phyloP scores from a whole-genome alignment of 2,329 filamentous ascomycete genomes.

The Colletotrichum sp. region DNA sequence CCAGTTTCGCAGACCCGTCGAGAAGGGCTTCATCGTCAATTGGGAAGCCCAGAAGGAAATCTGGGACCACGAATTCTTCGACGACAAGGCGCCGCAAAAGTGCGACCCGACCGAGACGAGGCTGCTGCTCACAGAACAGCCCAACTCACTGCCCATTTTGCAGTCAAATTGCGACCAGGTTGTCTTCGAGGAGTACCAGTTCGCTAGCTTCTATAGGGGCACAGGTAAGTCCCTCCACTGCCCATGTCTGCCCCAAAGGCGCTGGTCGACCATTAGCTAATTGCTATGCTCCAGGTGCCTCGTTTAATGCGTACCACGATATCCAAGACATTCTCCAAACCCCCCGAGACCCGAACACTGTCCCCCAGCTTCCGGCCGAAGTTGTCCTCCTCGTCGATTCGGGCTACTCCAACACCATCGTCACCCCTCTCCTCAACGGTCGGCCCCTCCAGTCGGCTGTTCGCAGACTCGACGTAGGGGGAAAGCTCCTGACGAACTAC shows the following conservation, averaged over 20 bases:
- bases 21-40: conserved; percentile 93
- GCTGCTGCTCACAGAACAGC: conserved; percentile 82
- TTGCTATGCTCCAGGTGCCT: conserved; percentile 56
- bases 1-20: conserved; percentile 84
- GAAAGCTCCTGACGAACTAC: conserved; percentile 92
- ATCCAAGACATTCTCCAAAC: conserved; percentile 72
- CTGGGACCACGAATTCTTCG: conserved; percentile 90
- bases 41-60: conserved; percentile 97
- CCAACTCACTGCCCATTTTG: conserved; percentile 79
- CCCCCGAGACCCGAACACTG: conserved; percentile 48
- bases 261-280: background rate
- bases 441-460: conserved; percentile 81
- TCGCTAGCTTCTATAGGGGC: conserved; percentile 81
- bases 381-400: conserved; percentile 88
- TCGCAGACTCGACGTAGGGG: conserved; percentile 86
- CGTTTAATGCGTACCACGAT: conserved; percentile 84
- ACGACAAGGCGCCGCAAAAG: conserved; percentile 66
- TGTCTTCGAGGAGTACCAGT: conserved; percentile 96
- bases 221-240: conserved; percentile 54
- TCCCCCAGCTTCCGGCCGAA: conserved; percentile 67
- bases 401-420: conserved; percentile 90
- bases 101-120: conserved; percentile 84
- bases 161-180: conserved; percentile 95
- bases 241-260: background rate
- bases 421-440: conserved; percentile 85